Base-by-base conservation (phyloP, 768 basidiomycete species). In the Cytidiella melzeri region DNA sequence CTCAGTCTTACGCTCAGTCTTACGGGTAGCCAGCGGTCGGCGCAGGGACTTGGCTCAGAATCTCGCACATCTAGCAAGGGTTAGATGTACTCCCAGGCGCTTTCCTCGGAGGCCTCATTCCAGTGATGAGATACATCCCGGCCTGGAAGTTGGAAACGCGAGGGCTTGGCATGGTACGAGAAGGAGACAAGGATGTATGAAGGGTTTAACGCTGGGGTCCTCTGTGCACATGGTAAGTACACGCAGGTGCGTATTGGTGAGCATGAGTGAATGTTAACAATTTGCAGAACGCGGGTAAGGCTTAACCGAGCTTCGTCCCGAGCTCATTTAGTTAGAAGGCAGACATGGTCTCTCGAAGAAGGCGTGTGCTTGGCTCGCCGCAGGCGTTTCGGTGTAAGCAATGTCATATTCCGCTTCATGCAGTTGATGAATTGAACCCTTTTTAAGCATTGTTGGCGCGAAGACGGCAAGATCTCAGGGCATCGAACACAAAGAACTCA, bases 101-200 rank as follows among this genome's bases (percentile, higher is more conserved):
- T 11, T 18, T 61, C 48, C 40, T 24, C 7, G 40, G 7, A 18
- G 40, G 19, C 12, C 15, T 34, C 15, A 34, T 77, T 75, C 4
- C 67, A 70, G 19, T 63, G 66, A 1, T 63, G 70, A 48, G 70
- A 77, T 25, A 79, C 80, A 3, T 60, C 73, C 25, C 81, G 78
- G 11, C 67, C 77, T n/a, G 68, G 72, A 1, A 7, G 9, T 7
- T 34, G 30, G 30, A 34, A 34, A 15, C 7, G 30, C 30, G 15
- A 34, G 30, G 30, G 9, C 15, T 7, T 34, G 7, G 30, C 9
- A 7, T 34, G 7, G 9, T 34, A 34, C 30, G 15, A 34, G 30
- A 34, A 15, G 9, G 30, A 34, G 30, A 34, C 30, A 15, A 34
- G 15, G 30, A 7, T 34, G 9, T 15, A 7, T 34, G 9, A 15